Evolutionary conservation across 202 grass and related monocot species (phyloP), one percentile per base, ranked within the genome.

Genomic region (Dendrocalamus latiflorus): DNA sequence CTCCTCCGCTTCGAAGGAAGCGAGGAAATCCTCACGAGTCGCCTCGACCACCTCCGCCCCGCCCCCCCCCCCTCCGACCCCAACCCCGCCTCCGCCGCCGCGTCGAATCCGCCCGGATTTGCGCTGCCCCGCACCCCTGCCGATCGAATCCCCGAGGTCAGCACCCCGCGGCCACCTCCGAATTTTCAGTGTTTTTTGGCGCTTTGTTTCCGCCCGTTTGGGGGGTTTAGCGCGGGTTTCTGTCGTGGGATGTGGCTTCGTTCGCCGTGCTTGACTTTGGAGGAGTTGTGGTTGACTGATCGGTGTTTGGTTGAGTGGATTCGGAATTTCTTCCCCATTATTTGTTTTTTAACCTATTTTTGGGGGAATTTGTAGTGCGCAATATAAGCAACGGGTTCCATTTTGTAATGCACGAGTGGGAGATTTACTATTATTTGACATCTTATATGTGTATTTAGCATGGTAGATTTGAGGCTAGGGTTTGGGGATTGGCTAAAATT

Each of bases 391-490:
- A 9, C 37, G 10, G 16, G 5, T 49, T 87, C 63, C 88, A 65
- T 80, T 90, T 41, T 16, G 80, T 75, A 83, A 84, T 84, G 80
- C 20, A 36, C 38, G 9, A 12, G n/a, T 28, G 41, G 11, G 51
- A 9, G 62, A 65, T 84, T 74, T 49, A n/a, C n/a, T 38, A 17
- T 37, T 62, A 47, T 78, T 70, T 51, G 53, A 38, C 64, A 11
- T 57, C 6, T 34, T 75, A 3, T 55, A 2, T 47, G 47, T 66
- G 47, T 72, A 55, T 34, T 30, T 37, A 83, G 54, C 51, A 38
- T 54, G 24, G 61, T 65, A 64, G 63, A 87, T 90, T 90, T 30
- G 88, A 44, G 55, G 54, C 62, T 87, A 90, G 89, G 84, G 89
- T 90, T 90, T 76, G 84, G 63, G 80, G 74, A 63, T 83, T 57